Evolutionary conservation across 768 basidiomycete genomes (phyloP).

Genomic region (Hygrocybe coccinea): DNA sequence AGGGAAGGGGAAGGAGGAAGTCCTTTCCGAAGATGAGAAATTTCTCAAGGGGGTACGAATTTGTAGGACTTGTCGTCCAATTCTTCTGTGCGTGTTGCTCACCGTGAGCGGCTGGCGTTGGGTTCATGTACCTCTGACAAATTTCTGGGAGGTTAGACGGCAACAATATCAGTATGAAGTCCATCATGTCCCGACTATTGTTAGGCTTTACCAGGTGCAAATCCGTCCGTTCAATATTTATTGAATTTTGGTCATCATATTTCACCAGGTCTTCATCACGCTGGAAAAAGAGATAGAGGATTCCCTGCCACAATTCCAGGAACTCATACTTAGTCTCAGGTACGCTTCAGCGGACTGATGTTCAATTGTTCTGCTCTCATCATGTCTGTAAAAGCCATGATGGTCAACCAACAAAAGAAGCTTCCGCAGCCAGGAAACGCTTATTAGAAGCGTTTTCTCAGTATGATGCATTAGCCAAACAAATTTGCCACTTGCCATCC

Average conservation of each 20-base stretch:
- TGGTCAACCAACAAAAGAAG: constrained; percentile 61
- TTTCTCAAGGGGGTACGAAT: constrained; percentile 86
- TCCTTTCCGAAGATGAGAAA: constrained; percentile 61
- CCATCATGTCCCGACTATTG: constrained; percentile 53
- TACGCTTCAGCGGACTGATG: constrained; percentile 25
- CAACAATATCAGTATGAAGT: constrained; percentile 74
- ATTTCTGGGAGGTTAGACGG: constrained; percentile 43
- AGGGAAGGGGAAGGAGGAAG: constrained; percentile 35
- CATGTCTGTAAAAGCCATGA: constrained; percentile 26
- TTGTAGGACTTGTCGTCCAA: constrained; percentile 77
- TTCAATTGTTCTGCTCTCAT: background rate
- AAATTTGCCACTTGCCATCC: constrained; percentile 70
- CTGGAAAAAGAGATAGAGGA: constrained; percentile 91
- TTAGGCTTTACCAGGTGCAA: constrained; percentile 65
- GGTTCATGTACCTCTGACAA: background rate
- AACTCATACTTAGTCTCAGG: constrained; percentile 70
- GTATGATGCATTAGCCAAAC: constrained; percentile 85
- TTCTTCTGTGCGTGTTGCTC: constrained; percentile 51
- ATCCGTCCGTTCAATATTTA: background rate
- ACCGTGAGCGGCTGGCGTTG: constrained; percentile 27
- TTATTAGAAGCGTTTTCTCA: constrained; percentile 81
- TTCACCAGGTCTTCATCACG: constrained; percentile 55
- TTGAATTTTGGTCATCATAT: background rate
- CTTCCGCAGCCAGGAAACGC: constrained; percentile 66
- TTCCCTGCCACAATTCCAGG: constrained; percentile 81